Base-by-base conservation (phyloP, 139 green algal genomes). In the Trebouxia sp. region DNA sequence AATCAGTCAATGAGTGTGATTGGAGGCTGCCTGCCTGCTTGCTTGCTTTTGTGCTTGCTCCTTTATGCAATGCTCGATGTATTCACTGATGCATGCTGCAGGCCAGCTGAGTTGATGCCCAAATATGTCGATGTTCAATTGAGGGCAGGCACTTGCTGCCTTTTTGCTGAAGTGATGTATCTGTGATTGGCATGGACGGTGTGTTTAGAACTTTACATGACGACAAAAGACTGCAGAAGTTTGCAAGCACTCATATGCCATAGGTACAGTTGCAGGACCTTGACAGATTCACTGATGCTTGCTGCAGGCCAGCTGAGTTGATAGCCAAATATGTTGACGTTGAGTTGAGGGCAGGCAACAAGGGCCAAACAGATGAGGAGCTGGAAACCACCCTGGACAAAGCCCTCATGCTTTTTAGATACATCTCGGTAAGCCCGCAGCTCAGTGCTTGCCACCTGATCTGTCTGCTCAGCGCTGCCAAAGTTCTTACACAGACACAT, bases 291-390 rank as follows among this genome's bases (percentile, higher is more conserved):
- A n/a, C 22, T 78, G 17, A 10, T 75, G 6, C 5, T 50, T 15
- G 3, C 26, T 26, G 53, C 87, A 93, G 92, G 85, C 94, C 96
- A 0, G 96, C 96, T 0, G 96, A 99, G 90, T 88, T 99, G 43
- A 93, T 99, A 7, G 97, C 97, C 51, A 98, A 98, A 86, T 97
- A 94, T 86, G 92, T 99, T 1, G 97, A 99, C 77, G 82, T 65
- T 15, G 90, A 91, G 84, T 85, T 99, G 82, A 83, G 92, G 5
- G 87, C 83, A 0, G 92, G 94, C 38, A 92, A 87, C 83, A 97
- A 96, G 83, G 75, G 83, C 26, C 39, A 75, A 24, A 92, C 80
- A n/a, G 95, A 99, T 55, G 92, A 97, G 50, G 92, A 97, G 78
- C 80, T 99, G 81, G 97, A 99, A 79, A 78, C 66, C 11, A 85